phyloP scores from a whole-genome alignment of 2,329 filamentous ascomycete genomes.

The Immersiporthe knoxdaviesiana region DNA sequence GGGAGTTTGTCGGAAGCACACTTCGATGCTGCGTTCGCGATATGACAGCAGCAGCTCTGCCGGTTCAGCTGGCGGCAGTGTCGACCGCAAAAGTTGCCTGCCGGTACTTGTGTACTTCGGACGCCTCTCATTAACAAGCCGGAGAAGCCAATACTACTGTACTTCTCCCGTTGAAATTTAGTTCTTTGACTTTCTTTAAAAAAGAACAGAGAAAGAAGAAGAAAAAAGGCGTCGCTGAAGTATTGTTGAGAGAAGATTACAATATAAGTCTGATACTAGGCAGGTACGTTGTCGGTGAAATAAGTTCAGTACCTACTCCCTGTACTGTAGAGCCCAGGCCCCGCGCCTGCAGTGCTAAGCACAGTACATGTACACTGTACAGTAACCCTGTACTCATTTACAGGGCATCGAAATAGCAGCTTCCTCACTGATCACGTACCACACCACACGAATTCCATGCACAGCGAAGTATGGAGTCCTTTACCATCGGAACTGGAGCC shows the following conservation, averaged over 20 bases:
- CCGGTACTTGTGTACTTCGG: neutral
- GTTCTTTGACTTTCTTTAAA: no score
- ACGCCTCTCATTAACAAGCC: neutral
- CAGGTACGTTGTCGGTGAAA: neutral
- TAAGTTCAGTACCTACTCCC: neutral
- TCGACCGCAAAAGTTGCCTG: neutral
- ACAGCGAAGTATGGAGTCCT: slow-evolving; percentile 37
- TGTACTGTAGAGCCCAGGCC: neutral
- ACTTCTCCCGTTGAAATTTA: no score
- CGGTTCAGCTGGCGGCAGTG: neutral
- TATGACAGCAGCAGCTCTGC: neutral
- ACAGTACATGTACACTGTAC: no score
- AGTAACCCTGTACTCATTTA: neutral
- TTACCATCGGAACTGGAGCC: slow-evolving; percentile 61
- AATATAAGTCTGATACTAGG: neutral
- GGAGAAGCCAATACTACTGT: neutral
- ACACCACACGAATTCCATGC: neutral
- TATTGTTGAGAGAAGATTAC: neutral
- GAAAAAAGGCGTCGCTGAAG: neutral
- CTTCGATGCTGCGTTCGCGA: neutral
- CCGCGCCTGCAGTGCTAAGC: no score
- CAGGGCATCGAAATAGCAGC: neutral
- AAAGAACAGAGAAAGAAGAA: no score
- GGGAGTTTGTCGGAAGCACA: neutral
- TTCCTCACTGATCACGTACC: neutral